phyloP scores from a whole-genome alignment of 208 protist genomes.

The Acanthamoeba royreba region DNA sequence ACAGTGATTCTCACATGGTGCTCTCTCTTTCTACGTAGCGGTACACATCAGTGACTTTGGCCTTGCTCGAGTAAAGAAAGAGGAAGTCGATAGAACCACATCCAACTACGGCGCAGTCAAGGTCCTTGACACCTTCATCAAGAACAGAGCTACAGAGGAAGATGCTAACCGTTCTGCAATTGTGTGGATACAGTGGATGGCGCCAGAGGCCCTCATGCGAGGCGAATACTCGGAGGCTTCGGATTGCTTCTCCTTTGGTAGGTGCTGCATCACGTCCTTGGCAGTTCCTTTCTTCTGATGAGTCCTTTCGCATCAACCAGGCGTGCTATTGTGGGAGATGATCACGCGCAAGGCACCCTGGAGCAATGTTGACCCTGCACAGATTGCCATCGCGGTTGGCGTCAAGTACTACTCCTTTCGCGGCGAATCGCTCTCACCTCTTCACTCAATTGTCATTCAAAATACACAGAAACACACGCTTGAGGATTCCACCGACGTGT shows the following conservation, averaged over 20 bases:
- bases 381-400: neutral
- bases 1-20: no score
- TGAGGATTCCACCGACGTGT: conserved; percentile 6
- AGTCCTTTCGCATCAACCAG: neutral
- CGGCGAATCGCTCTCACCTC: neutral
- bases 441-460: no score
- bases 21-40: no score
- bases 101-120: neutral
- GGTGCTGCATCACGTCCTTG: no score
- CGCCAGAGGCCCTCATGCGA: neutral
- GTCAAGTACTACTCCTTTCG: neutral
- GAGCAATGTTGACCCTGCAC: neutral
- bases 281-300: neutral
- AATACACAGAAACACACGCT: neutral
- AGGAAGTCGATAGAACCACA: neutral
- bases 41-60: conserved; percentile 33
- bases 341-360: conserved; percentile 1
- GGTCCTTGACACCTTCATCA: no score
- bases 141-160: no score
- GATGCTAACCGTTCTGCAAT: no score
- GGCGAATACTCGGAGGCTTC: conserved; percentile 36
- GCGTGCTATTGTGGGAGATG: conserved; percentile 30
- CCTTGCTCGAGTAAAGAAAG: neutral
- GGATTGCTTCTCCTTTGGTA: conserved; percentile 35
- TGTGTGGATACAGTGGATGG: conserved; percentile 45